Conservation (phyloP, 2,329 filamentous ascomycete genomes). For the Tolypocladium pustulatum region DNA sequence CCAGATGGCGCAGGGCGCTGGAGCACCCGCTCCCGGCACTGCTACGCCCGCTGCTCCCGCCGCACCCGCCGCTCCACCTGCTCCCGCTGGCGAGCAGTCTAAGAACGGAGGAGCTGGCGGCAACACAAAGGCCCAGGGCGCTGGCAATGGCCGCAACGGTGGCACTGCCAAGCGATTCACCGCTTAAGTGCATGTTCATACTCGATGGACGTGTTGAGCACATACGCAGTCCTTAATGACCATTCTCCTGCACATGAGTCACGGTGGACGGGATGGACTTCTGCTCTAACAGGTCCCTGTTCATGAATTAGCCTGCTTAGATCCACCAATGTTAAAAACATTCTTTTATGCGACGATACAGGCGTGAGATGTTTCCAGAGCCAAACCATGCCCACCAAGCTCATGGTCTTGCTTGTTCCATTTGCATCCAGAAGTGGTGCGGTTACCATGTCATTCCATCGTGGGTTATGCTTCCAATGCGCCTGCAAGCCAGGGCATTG, state of each 20-base stretch:
- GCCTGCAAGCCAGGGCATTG: no score
- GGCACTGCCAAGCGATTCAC: background rate
- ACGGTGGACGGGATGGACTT: background rate
- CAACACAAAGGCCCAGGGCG: background rate
- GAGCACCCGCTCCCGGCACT: background rate
- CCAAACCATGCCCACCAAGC: no score
- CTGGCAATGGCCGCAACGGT: background rate
- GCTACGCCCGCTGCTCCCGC: background rate
- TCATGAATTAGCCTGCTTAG: no score
- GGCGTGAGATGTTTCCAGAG: no score
- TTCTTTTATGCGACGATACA: no score
- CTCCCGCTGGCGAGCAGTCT: background rate
- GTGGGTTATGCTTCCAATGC: background rate
- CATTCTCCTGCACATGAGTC: background rate
- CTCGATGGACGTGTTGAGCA: background rate
- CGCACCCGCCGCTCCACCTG: no score
- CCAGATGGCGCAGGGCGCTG: constrained; percentile 19
- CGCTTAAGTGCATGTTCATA: background rate
- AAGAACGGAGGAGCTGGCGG: background rate
- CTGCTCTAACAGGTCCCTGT: background rate
- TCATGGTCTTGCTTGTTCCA: no score
- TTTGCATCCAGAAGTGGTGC: no score
- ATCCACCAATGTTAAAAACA: no score
- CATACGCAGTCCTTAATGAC: background rate
- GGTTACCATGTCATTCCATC: no score